Evolutionary conservation across 345 rosid species (phyloP).

Genomic region (Eucalyptus curtisii): DNA sequence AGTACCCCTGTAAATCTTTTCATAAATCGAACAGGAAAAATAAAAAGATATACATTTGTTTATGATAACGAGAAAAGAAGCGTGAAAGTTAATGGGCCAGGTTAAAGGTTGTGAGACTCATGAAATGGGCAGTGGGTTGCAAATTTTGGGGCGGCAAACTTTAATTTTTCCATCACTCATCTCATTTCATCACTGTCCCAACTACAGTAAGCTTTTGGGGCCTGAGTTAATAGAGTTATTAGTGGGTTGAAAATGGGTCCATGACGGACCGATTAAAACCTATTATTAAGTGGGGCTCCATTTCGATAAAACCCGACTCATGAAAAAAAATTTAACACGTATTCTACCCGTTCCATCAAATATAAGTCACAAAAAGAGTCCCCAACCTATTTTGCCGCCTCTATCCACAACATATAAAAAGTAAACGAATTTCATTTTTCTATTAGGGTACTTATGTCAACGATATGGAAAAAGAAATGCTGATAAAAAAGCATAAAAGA

Average conservation of each 20-base stretch:
- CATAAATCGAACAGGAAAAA: neutral
- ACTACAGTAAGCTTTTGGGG: neutral
- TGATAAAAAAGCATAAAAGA: neutral
- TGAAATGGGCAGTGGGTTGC: neutral
- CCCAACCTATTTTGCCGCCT: neutral
- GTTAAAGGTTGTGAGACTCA: neutral
- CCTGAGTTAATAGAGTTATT: neutral
- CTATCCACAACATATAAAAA: neutral
- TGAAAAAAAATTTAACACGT: neutral
- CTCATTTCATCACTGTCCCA: neutral
- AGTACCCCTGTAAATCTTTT: neutral
- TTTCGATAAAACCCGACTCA: neutral
- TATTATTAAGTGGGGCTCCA: neutral
- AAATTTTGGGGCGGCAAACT: neutral
- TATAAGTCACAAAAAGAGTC: neutral
- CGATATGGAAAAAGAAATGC: neutral
- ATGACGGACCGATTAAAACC: neutral
- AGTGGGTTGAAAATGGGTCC: neutral
- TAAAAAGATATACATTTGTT: neutral
- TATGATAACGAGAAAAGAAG: neutral
- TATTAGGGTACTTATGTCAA: neutral
- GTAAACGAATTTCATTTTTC: neutral
- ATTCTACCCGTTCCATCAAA: neutral
- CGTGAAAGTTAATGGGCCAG: neutral
- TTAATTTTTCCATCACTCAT: neutral